Conservation (phyloP, 768 basidiomycete species). For the Collybia sp. region DNA sequence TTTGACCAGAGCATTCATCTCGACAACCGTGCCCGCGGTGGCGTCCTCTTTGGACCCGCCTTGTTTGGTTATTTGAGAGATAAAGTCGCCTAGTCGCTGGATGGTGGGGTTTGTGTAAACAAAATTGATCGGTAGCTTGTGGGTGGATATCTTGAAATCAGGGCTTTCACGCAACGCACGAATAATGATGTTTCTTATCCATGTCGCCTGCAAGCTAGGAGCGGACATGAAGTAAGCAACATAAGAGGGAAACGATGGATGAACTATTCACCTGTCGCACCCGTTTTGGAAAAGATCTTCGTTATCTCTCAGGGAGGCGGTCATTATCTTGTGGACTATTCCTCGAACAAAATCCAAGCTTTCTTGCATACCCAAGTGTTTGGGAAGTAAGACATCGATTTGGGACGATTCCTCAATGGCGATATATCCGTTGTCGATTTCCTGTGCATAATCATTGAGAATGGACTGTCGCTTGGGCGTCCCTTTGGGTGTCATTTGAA, state of each 20-base stretch:
- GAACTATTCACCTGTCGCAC: conserved; percentile 26
- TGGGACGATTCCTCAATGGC: conserved; percentile 8
- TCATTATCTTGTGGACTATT: conserved; percentile 25
- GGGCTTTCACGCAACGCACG: conserved; percentile 10
- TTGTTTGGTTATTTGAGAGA: background rate
- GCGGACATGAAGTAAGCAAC: background rate
- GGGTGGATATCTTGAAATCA: background rate
- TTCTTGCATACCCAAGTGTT: background rate
- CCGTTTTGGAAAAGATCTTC: conserved; percentile 32
- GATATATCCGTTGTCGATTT: conserved; percentile 18
- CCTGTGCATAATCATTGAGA: conserved; percentile 15
- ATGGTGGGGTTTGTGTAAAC: conserved; percentile 13
- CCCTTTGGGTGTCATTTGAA: conserved; percentile 17
- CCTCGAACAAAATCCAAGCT: conserved; percentile 22
- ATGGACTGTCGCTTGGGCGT: conserved; percentile 13
- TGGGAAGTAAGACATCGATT: conserved; percentile 2
- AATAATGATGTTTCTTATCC: conserved; percentile 22
- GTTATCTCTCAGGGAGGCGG: conserved; percentile 16
- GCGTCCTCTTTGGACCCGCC: background rate
- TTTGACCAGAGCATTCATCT: conserved; percentile 5
- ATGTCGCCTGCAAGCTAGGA: conserved; percentile 23
- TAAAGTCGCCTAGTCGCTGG: conserved; percentile 5
- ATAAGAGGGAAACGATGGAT: background rate
- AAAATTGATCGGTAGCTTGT: conserved; percentile 6
- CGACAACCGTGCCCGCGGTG: background rate